These are phyloP conservation scores for Lathyrus sativus DNA, from an alignment of 306 rosid genomes.

Conservation along the genomic window DNA sequence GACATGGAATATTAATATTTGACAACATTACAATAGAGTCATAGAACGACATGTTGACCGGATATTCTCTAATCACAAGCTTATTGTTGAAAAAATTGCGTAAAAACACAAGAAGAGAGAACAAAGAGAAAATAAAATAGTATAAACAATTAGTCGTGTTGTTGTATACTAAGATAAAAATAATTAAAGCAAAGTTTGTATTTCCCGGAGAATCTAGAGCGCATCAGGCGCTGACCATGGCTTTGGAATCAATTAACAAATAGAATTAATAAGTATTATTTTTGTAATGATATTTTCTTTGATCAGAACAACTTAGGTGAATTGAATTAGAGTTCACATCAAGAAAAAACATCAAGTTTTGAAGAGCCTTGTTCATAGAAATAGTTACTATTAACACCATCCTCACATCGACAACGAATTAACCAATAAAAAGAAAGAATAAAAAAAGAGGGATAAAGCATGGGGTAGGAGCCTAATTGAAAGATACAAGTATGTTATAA, in stretches of 20 bases:
- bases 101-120: constrained; percentile 33
- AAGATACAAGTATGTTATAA: constrained; percentile 34
- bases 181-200: constrained; percentile 39
- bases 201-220: constrained; percentile 99
- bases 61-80: constrained; percentile 59
- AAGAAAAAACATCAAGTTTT: too few species aligned
- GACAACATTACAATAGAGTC: constrained; percentile 66
- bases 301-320: too few species aligned
- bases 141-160: constrained; percentile 25
- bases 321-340: too few species aligned
- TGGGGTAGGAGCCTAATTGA: constrained; percentile 49
- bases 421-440: constrained; percentile 16
- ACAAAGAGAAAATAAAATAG: constrained; percentile 15
- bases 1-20: constrained; percentile 69
- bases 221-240: constrained; percentile 99
- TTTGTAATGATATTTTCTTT: too few species aligned
- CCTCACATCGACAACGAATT: not conserved
- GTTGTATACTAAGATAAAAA: constrained; percentile 21
- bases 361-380: too few species aligned
- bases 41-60: constrained; percentile 90
- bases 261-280: constrained; percentile 27
- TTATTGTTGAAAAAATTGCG: constrained; percentile 46
- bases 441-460: constrained; percentile 39
- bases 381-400: too few species aligned
- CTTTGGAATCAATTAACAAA: constrained; percentile 65